A percentile compares a stretch with the other conserved stretches of the same genome.
phyloP scores from a whole-genome alignment of 768 basidiomycete species.

The Antrodiella citrinella region DNA sequence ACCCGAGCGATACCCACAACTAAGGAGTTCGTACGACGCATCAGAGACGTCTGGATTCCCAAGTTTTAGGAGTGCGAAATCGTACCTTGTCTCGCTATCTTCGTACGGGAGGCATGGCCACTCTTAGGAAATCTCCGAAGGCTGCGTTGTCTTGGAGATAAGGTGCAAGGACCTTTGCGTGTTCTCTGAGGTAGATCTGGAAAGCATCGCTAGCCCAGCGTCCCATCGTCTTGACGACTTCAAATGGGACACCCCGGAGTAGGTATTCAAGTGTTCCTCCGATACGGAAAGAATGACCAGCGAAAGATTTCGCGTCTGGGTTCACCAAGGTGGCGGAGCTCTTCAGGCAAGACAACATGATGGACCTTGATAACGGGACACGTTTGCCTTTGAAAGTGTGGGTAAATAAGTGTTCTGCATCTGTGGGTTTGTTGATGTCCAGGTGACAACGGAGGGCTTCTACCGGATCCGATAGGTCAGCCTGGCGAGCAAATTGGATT shows the following conservation, averaged over 20 bases:
- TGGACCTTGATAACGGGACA: neutral
- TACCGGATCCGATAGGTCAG: slow-evolving; percentile 7
- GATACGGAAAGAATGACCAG: slow-evolving; percentile 8
- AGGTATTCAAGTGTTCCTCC: slow-evolving; percentile 10
- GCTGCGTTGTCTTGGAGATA: no score
- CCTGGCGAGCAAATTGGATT: neutral
- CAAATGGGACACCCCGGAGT: slow-evolving; percentile 8
- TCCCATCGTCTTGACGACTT: slow-evolving; percentile 16
- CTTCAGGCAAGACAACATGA: slow-evolving; percentile 4
- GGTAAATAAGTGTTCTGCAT: slow-evolving; percentile 8
- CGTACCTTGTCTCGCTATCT: no score
- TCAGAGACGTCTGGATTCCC: no score
- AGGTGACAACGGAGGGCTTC: slow-evolving; percentile 10
- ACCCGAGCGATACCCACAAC: no score
- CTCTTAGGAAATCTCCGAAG: no score
- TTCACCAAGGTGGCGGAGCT: neutral
- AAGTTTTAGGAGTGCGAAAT: no score
- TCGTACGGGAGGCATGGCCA: no score
- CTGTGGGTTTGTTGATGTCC: slow-evolving; percentile 4
- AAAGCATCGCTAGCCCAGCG: slow-evolving; percentile 22
- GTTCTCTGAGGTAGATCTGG: slow-evolving; percentile 14
- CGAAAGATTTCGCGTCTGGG: no score
- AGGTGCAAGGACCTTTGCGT: slow-evolving; percentile 14
- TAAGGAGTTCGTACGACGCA: no score
- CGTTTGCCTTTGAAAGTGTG: neutral